These are phyloP conservation scores for Tetracladium marchalianum DNA, from an alignment of 495 filamentous ascomycete species.

Conservation along the genomic window DNA sequence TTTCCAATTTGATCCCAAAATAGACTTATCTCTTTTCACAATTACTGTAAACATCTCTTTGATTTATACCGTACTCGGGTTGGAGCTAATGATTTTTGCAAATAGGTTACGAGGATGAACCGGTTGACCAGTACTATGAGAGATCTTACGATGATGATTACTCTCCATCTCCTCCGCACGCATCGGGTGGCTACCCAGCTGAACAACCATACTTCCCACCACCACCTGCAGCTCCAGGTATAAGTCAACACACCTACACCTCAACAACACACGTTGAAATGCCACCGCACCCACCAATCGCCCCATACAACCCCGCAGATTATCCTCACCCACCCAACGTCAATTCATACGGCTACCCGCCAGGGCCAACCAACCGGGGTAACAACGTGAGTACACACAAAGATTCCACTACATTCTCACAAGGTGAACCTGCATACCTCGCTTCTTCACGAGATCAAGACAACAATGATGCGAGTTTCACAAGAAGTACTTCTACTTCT, in stretches of 20 bases:
- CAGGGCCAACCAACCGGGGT: constrained; percentile 8
- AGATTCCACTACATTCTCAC: background rate
- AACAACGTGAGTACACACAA: constrained; percentile 24
- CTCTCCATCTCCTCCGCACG: constrained; percentile 38
- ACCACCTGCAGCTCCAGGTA: constrained; percentile 20
- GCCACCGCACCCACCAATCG: constrained; percentile 16
- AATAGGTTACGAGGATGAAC: constrained; percentile 20
- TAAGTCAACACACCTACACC: constrained; percentile 7
- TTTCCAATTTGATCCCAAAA: constrained; percentile 18
- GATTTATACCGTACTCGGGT: constrained; percentile 3
- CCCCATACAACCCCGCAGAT: constrained; percentile 33
- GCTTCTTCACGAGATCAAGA: too few relatives aligned
- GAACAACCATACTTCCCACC: constrained; percentile 31
- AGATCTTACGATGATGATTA: constrained; percentile 21
- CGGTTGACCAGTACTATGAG: constrained; percentile 26
- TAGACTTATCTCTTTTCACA: constrained; percentile 1
- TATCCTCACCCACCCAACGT: constrained; percentile 22
- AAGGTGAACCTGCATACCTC: too few relatives aligned
- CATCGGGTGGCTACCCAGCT: constrained; percentile 42
- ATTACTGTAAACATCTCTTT: background rate
- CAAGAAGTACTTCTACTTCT: background rate
- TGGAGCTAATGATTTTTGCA: constrained; percentile 3
- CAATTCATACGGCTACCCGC: constrained; percentile 13
- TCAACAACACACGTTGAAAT: constrained; percentile 5
- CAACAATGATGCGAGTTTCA: too few relatives aligned